Conservation (phyloP, 192 early-diverging fungal genomes). For the Podila horticola region DNA sequence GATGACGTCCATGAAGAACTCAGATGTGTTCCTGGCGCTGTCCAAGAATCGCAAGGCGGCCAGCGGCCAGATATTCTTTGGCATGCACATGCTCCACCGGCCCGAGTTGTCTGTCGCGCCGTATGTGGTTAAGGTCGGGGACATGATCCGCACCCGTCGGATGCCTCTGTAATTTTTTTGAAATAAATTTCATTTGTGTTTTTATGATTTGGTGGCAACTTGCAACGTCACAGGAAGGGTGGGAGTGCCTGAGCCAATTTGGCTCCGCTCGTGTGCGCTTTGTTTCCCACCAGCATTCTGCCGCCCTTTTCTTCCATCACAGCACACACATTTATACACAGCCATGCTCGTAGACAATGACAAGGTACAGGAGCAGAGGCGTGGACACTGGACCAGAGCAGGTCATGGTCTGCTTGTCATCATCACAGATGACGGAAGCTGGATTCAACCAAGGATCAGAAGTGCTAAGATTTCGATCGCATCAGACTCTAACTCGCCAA, state of each 20-base stretch:
- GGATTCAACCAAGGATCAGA: neutral
- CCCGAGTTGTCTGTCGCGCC: slow-evolving; percentile 53
- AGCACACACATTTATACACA: neutral
- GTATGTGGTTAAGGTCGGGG: slow-evolving; percentile 36
- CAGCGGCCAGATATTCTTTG: slow-evolving; percentile 60
- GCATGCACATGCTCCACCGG: slow-evolving; percentile 60
- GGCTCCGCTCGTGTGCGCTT: no score
- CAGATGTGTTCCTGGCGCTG: slow-evolving; percentile 73
- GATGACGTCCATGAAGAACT: slow-evolving; percentile 62
- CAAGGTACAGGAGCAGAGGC: neutral
- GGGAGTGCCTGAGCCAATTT: no score
- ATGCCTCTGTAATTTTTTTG: neutral
- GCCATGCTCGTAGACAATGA: slow-evolving; percentile 3
- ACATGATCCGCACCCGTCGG: slow-evolving; percentile 24
- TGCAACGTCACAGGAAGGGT: no score
- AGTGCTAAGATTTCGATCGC: neutral
- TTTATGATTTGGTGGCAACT: neutral
- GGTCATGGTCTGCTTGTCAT: neutral
- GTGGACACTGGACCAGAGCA: neutral
- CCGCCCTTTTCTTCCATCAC: neutral
- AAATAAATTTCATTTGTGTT: neutral
- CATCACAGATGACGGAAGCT: neutral
- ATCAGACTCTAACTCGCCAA: neutral
- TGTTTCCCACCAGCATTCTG: neutral
- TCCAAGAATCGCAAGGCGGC: slow-evolving; percentile 54